phyloP scores from a whole-genome alignment of 2,329 filamentous ascomycete species.

The Grosmannia penicillata region DNA sequence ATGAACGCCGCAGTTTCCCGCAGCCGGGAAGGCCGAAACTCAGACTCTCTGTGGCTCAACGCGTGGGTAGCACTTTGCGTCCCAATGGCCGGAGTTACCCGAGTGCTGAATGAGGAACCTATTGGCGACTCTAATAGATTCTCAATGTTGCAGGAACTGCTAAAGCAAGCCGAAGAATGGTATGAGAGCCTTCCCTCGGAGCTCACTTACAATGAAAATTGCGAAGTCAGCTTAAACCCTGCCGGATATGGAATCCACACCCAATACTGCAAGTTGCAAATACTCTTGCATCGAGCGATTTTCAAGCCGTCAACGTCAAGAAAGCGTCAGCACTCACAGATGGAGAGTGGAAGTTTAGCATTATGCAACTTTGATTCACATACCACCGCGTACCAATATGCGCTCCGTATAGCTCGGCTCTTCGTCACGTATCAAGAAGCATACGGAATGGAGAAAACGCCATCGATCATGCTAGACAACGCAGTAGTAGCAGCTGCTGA shows the following conservation, averaged over 20 bases:
- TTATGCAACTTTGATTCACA: too few relatives aligned
- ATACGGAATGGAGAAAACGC: slow-evolving; percentile 5
- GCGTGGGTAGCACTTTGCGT: slow-evolving; percentile 3
- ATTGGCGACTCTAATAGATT: background rate
- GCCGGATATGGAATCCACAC: slow-evolving; percentile 4
- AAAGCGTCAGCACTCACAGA: background rate
- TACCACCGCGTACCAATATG: slow-evolving; percentile 1
- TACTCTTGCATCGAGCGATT: slow-evolving; percentile 1
- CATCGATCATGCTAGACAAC: slow-evolving; percentile 7
- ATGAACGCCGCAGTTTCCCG: slow-evolving; percentile 1
- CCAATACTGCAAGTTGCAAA: slow-evolving; percentile 6
- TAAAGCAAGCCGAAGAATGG: slow-evolving; percentile 2
- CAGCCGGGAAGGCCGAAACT: background rate
- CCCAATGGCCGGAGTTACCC: slow-evolving; percentile 4
- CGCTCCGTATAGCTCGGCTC: slow-evolving; percentile 3
- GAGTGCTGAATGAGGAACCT: slow-evolving; percentile 1
- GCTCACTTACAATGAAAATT: slow-evolving; percentile 2
- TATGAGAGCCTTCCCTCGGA: slow-evolving; percentile 3
- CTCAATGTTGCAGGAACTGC: background rate
- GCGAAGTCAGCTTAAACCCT: slow-evolving; percentile 2
- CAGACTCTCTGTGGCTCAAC: slow-evolving; percentile 2
- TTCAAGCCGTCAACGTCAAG: background rate
- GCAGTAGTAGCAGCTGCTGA: slow-evolving; percentile 4
- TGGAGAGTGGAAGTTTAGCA: background rate
- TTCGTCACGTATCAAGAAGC: slow-evolving; percentile 5